Evolutionary conservation across 1,284 basidiomycete species (phyloP).

Genomic region (Cryptococcus depauperatus): DNA sequence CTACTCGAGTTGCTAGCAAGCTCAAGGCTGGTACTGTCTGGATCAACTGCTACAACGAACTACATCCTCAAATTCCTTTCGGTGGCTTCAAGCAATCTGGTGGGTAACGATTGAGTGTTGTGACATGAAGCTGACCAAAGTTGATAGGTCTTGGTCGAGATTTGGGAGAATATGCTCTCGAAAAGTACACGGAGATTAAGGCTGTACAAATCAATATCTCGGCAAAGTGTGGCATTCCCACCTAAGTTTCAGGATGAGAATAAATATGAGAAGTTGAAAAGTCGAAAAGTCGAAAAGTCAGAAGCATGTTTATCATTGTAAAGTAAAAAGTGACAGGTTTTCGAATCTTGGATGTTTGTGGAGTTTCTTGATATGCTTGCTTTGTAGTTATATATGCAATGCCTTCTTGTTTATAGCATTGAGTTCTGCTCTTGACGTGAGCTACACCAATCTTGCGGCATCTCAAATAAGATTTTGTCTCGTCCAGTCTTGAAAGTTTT

Average conservation of each 20-base stretch:
- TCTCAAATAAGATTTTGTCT: too few species aligned
- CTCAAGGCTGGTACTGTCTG: slow-evolving; percentile 75
- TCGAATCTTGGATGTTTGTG: too few species aligned
- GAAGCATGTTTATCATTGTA: too few species aligned
- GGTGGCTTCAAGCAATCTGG: slow-evolving; percentile 84
- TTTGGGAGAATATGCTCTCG: slow-evolving; percentile 77
- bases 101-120: not conserved
- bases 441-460: too few species aligned
- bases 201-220: slow-evolving; percentile 67
- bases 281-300: too few species aligned
- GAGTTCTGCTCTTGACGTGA: too few species aligned
- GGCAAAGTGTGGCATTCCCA: slow-evolving; percentile 2
- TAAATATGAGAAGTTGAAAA: too few species aligned
- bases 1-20: slow-evolving; percentile 70
- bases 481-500: too few species aligned
- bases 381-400: too few species aligned
- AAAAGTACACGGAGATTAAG: slow-evolving; percentile 77
- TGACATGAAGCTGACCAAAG: not conserved
- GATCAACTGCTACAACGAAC: slow-evolving; percentile 77
- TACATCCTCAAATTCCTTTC: slow-evolving; percentile 79
- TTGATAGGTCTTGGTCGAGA: slow-evolving; percentile 57
- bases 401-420: too few species aligned
- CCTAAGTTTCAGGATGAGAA: not conserved
- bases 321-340: too few species aligned
- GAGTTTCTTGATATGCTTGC: too few species aligned